Evolutionary conservation across 768 basidiomycete genomes (phyloP).

Genomic region (Infundibulicybe gibba): DNA sequence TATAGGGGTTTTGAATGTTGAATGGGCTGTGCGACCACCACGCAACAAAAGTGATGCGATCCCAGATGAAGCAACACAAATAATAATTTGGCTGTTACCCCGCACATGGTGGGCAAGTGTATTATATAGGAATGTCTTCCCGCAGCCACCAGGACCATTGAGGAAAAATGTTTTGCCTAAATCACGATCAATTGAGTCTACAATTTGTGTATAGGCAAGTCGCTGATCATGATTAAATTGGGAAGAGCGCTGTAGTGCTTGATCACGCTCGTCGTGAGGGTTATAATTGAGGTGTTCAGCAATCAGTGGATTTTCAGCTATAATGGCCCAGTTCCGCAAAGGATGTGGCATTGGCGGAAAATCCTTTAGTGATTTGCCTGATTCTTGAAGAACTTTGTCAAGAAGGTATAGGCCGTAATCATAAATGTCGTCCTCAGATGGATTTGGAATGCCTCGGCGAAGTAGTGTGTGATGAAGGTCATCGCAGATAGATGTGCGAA

Average conservation of each 20-base stretch:
- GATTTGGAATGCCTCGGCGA: constrained; percentile 5
- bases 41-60: constrained; percentile 39
- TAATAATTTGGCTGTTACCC: constrained; percentile 23
- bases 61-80: constrained; percentile 50
- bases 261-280: too few species aligned
- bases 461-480: constrained; percentile 24
- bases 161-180: constrained; percentile 30
- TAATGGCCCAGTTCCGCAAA: constrained; percentile 18
- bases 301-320: constrained; percentile 21
- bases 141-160: constrained; percentile 36
- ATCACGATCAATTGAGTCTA: constrained; percentile 16
- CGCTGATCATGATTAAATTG: constrained; percentile 23
- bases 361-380: constrained; percentile 15
- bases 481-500: constrained; percentile 33
- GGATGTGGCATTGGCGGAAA: constrained; percentile 28
- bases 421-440: constrained; percentile 25
- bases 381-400: constrained; percentile 18
- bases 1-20: constrained; percentile 44
- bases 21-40: constrained; percentile 46
- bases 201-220: constrained; percentile 20
- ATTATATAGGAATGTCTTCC: constrained; percentile 43
- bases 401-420: constrained; percentile 38
- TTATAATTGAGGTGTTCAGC: constrained; percentile 28
- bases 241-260: too few species aligned
- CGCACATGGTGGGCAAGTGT: constrained; percentile 24